Evolutionary conservation across 2,329 filamentous ascomycete species (phyloP).

Genomic region (Xylaria sp.): DNA sequence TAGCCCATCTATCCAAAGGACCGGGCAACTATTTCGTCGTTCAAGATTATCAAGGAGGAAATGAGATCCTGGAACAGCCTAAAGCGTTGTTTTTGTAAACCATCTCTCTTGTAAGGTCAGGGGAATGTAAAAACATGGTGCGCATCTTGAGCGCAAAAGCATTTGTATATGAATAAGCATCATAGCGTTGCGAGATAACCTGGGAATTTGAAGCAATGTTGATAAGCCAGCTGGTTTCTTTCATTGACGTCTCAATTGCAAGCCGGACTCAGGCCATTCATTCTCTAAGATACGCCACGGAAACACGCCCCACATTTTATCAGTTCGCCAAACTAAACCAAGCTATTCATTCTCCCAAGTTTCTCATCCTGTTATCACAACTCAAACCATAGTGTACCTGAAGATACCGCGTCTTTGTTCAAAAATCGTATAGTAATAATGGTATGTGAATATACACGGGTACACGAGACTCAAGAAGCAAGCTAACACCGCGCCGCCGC

Average conservation of each 20-base stretch:
- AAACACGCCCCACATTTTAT: constrained; percentile 13
- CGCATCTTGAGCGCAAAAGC: neutral
- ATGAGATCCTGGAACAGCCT: neutral
- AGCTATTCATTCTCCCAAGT: neutral
- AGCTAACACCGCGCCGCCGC: constrained; percentile 25
- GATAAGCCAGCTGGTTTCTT: neutral
- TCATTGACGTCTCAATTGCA: neutral
- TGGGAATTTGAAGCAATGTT: neutral
- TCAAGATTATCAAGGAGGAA: neutral
- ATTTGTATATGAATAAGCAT: neutral
- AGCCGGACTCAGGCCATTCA: neutral
- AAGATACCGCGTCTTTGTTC: neutral
- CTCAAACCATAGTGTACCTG: neutral
- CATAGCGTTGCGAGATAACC: neutral
- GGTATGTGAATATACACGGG: constrained; percentile 1
- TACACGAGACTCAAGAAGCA: neutral
- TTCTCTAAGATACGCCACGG: neutral
- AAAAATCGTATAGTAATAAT: neutral
- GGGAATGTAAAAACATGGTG: neutral
- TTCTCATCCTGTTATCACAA: neutral
- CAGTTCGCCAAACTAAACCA: neutral
- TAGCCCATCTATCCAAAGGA: neutral
- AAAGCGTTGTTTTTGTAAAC: neutral
- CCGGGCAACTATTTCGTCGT: neutral
- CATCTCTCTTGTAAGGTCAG: neutral